phyloP scores from a whole-genome alignment of 495 filamentous ascomycete genomes.

The Tricharina praecox region DNA sequence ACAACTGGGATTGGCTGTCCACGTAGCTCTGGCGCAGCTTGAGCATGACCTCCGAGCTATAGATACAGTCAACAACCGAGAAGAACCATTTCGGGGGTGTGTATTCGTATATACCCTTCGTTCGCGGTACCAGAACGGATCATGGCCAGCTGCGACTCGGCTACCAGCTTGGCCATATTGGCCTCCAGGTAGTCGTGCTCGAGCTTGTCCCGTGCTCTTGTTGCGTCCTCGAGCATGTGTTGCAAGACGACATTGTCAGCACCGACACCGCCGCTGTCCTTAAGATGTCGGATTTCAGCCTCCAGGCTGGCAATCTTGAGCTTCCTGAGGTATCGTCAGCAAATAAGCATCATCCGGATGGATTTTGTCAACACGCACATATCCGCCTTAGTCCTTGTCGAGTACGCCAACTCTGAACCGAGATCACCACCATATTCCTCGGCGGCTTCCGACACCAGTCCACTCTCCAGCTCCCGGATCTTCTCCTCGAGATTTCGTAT shows the following conservation, averaged over 20 bases:
- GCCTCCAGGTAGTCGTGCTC: constrained; percentile 25
- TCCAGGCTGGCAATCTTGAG: constrained; percentile 24
- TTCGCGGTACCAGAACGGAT: constrained; percentile 20
- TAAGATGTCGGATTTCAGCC: constrained; percentile 21
- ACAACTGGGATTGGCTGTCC: constrained; percentile 22
- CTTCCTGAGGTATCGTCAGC: constrained; percentile 10
- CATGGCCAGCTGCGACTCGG: constrained; percentile 26
- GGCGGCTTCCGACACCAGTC: constrained; percentile 23
- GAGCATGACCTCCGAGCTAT: constrained; percentile 27
- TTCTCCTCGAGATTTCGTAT: constrained; percentile 34
- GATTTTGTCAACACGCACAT: constrained; percentile 9
- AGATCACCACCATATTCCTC: constrained; percentile 23
- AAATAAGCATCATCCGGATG: background rate
- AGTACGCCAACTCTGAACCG: constrained; percentile 22
- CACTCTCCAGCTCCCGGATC: constrained; percentile 40
- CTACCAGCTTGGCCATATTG: constrained; percentile 25
- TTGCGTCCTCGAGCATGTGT: constrained; percentile 23
- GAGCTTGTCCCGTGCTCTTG: constrained; percentile 22
- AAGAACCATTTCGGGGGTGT: too few species aligned
- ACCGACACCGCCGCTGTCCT: constrained; percentile 16
- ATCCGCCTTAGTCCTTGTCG: constrained; percentile 23
- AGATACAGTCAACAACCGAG: constrained; percentile 17
- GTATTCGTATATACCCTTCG: constrained; percentile 29
- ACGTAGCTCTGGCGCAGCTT: constrained; percentile 25
- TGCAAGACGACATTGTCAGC: constrained; percentile 24